phyloP scores from a whole-genome alignment of 768 basidiomycete genomes.

The Psilocybe cubensis region DNA sequence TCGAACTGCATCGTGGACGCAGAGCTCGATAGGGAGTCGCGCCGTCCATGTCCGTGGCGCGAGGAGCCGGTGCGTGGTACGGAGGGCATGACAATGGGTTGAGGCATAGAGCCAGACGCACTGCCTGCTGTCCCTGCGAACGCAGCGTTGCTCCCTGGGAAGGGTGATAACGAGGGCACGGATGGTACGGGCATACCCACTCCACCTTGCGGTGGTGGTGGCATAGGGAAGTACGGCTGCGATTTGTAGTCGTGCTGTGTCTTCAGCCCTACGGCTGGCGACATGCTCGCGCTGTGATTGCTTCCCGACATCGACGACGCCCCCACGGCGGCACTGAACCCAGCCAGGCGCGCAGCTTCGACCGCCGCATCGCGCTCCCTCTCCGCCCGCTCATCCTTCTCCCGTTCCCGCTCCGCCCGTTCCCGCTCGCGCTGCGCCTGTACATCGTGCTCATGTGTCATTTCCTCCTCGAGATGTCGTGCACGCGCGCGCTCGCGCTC shows the following conservation, averaged over 20 bases:
- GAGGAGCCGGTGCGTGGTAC: constrained; percentile 21
- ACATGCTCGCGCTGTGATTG: background rate
- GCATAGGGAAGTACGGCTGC: constrained; percentile 27
- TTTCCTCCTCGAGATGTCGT: constrained; percentile 15
- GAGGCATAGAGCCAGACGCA: constrained; percentile 3
- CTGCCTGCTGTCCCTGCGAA: background rate
- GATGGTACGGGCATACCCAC: constrained; percentile 10
- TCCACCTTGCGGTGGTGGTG: constrained; percentile 18
- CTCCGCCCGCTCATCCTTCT: constrained; percentile 12
- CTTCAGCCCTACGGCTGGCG: background rate
- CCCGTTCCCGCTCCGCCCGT: constrained; percentile 11
- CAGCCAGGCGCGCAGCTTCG: constrained; percentile 16
- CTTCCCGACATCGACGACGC: constrained; percentile 10
- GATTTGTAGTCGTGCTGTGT: constrained; percentile 4
- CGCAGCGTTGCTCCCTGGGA: no score
- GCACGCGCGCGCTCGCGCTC: constrained; percentile 16
- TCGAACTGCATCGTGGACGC: constrained; percentile 16
- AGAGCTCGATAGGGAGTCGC: constrained; percentile 19
- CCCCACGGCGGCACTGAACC: constrained; percentile 11
- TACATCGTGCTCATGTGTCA: constrained; percentile 15
- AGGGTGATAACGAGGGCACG: background rate
- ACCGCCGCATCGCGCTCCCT: constrained; percentile 12
- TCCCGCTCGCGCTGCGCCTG: constrained; percentile 14
- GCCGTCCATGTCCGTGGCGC: constrained; percentile 6
- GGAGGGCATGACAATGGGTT: constrained; percentile 8